Conservation (phyloP, 768 basidiomycete species). For the Boletus subcaerulescens region DNA sequence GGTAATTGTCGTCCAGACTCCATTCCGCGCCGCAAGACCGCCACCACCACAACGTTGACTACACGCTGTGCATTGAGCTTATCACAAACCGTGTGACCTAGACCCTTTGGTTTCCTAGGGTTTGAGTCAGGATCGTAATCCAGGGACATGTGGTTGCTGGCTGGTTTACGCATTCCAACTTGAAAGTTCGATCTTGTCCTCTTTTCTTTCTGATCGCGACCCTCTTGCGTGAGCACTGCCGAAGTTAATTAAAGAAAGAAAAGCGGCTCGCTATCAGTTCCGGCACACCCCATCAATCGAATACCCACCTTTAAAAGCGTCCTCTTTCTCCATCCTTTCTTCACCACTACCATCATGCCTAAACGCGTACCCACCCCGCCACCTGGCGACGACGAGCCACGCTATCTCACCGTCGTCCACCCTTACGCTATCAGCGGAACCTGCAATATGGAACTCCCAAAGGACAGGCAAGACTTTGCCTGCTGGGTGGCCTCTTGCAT, state of each 20-base stretch:
- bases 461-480: slow-evolving; percentile 38
- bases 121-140: not conserved
- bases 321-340: not conserved
- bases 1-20: too few species aligned
- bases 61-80: not conserved
- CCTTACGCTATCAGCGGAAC: slow-evolving; percentile 40
- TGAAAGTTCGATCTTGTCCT: not conserved
- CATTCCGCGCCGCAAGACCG: too few species aligned
- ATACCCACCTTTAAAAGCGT: not conserved
- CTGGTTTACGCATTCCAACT: not conserved
- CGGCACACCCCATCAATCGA: not conserved
- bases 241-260: too few species aligned
- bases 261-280: too few species aligned
- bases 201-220: not conserved
- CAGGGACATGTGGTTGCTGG: not conserved
- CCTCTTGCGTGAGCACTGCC: too few species aligned
- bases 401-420: slow-evolving; percentile 42
- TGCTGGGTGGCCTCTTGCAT: slow-evolving; percentile 44
- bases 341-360: slow-evolving; percentile 30
- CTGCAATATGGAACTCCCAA: slow-evolving; percentile 39
- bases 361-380: slow-evolving; percentile 43
- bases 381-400: slow-evolving; percentile 42
- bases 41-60: not conserved
- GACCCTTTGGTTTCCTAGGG: too few species aligned
- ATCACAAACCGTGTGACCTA: too few species aligned